These are phyloP conservation scores for Pestalotiopsis fici DNA, from an alignment of 2,329 filamentous ascomycete species.

Conservation along the genomic window DNA sequence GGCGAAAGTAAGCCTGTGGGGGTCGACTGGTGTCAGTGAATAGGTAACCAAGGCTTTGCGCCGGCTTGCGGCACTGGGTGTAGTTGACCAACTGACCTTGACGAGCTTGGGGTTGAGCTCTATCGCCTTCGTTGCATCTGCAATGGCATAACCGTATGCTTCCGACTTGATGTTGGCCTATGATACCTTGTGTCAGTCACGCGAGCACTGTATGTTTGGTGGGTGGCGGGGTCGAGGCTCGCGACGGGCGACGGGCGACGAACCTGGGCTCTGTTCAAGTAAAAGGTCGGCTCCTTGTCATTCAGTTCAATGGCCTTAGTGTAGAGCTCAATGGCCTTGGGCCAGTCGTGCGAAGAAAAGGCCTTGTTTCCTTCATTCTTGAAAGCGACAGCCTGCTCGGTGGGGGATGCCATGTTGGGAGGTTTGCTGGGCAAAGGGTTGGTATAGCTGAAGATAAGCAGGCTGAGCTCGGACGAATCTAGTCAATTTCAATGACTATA, in stretches of 20 bases:
- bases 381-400: conserved; percentile 75
- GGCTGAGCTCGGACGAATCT: background rate
- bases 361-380: conserved; percentile 96
- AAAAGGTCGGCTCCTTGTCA: conserved; percentile 84
- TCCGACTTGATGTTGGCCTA: conserved; percentile 95
- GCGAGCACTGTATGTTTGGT: conserved; percentile 32
- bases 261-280: conserved; percentile 93
- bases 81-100: conserved; percentile 61
- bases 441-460: background rate
- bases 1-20: conserved; percentile 83
- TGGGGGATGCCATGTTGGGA: conserved; percentile 38
- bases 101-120: conserved; percentile 85
- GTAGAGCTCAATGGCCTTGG: conserved; percentile 78
- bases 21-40: conserved; percentile 1
- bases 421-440: background rate
- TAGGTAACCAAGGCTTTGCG: background rate
- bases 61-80: background rate
- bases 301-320: conserved; percentile 84
- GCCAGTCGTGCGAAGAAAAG: conserved; percentile 87
- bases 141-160: conserved; percentile 88
- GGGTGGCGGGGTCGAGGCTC: background rate
- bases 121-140: conserved; percentile 87
- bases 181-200: conserved; percentile 42
- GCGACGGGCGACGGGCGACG: conserved; percentile 30
- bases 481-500: background rate